Conservation (phyloP, 805 yeast species). For the Helenozyma baotianmanensis region DNA sequence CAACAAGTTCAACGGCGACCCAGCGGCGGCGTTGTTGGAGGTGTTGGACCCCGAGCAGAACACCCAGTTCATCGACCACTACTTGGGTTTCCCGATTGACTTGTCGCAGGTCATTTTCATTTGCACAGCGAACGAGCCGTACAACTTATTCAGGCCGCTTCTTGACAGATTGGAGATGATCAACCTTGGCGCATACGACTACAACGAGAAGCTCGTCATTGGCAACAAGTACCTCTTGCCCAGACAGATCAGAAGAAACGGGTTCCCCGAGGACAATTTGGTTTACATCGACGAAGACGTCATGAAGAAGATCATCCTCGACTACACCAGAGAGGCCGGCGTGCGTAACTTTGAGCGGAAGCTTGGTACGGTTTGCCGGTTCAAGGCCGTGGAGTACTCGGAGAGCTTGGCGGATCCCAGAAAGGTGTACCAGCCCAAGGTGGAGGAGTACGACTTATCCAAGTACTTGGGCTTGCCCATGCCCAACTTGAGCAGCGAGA, state of each 20-base stretch:
- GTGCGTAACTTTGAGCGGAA: constrained; percentile 75
- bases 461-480: constrained; percentile 67
- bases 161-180: constrained; percentile 83
- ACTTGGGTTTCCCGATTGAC: constrained; percentile 81
- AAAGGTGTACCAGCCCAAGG: constrained; percentile 30
- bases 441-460: constrained; percentile 54
- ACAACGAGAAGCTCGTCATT: constrained; percentile 69
- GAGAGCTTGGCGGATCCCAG: constrained; percentile 18
- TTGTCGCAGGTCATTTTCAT: constrained; percentile 75
- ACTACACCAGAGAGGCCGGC: constrained; percentile 82
- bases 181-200: constrained; percentile 73
- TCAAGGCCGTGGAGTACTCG: constrained; percentile 70
- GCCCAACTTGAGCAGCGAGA: constrained; percentile 31
- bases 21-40: constrained; percentile 84
- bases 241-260: constrained; percentile 66
- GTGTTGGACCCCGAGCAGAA: constrained; percentile 91
- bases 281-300: constrained; percentile 49
- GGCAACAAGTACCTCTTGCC: constrained; percentile 68
- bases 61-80: constrained; percentile 70
- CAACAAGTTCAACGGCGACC: constrained; percentile 67
- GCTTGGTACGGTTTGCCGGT: constrained; percentile 73
- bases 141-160: constrained; percentile 68
- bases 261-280: constrained; percentile 41
- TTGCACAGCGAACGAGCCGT: constrained; percentile 80
- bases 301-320: constrained; percentile 56